Evolutionary conservation across 2,329 filamentous ascomycete genomes (phyloP).

Genomic region (Cladophialophora immunda): DNA sequence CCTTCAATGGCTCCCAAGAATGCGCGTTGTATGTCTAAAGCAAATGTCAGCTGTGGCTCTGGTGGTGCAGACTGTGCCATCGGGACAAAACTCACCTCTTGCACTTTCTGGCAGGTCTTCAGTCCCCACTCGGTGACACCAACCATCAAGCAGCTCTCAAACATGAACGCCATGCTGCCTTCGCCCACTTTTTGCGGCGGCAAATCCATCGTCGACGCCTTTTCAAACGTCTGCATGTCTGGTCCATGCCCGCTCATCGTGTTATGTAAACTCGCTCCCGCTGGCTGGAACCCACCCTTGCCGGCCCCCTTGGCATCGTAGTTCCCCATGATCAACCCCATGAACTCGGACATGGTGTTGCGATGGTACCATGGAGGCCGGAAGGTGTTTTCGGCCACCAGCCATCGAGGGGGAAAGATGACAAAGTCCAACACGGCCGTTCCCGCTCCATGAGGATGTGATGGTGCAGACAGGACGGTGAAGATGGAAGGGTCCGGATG

Average conservation of each 20-base stretch:
- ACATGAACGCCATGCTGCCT: constrained; percentile 71
- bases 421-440: constrained; percentile 73
- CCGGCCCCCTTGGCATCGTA: constrained; percentile 67
- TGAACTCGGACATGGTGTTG: constrained; percentile 72
- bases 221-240: constrained; percentile 64
- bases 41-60: constrained; percentile 21
- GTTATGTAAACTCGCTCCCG: constrained; percentile 72
- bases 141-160: constrained; percentile 72
- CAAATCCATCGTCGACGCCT: constrained; percentile 61
- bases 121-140: constrained; percentile 77
- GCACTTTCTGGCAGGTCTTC: constrained; percentile 74
- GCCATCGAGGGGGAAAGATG: constrained; percentile 71
- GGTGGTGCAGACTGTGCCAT: no score
- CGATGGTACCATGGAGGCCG: constrained; percentile 71
- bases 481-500: constrained; percentile 83
- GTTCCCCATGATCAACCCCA: constrained; percentile 69
- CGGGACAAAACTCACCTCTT: constrained; percentile 53
- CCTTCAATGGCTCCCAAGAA: constrained; percentile 76
- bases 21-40: constrained; percentile 74
- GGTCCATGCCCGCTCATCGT: constrained; percentile 75
- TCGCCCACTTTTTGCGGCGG: constrained; percentile 66
- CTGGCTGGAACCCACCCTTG: constrained; percentile 66
- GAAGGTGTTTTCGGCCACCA: constrained; percentile 68
- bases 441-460: constrained; percentile 60
- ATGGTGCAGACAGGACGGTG: constrained; percentile 69